These are phyloP conservation scores for Irineochytrium annulatum DNA, from an alignment of 192 early-diverging fungal species.

Conservation along the genomic window DNA sequence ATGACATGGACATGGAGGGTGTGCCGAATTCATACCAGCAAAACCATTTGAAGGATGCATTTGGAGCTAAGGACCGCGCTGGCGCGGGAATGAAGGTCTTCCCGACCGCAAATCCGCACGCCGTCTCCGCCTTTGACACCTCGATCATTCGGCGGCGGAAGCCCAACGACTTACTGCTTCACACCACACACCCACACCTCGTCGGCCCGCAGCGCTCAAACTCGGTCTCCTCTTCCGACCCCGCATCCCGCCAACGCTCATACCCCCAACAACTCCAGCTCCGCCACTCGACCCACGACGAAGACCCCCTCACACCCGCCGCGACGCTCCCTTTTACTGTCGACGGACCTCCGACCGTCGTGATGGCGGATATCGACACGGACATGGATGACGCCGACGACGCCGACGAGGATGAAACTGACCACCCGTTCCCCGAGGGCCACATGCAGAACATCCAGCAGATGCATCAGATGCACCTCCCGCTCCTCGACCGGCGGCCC, in stretches of 20 bases:
- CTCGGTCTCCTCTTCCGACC: neutral
- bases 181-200: neutral
- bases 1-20: conserved; percentile 48
- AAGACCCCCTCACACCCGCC: neutral
- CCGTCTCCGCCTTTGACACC: neutral
- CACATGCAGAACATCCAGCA: no score
- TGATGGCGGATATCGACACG: conserved; percentile 19
- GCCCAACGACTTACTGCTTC: no score
- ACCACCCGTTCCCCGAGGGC: no score
- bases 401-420: conserved; percentile 2
- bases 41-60: no score
- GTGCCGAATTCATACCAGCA: no score
- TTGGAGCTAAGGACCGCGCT: no score
- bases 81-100: no score
- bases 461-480: no score
- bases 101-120: no score
- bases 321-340: conserved; percentile 30
- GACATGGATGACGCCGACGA: conserved; percentile 33
- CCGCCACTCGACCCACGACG: neutral
- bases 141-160: neutral
- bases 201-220: neutral
- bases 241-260: neutral
- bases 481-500: conserved; percentile 9
- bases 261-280: neutral
- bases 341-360: conserved; percentile 33